Evolutionary conservation across 1,139 yeast genomes (phyloP), one percentile per base, ranked within the genome.

Genomic region (Kazachstania sp.): DNA sequence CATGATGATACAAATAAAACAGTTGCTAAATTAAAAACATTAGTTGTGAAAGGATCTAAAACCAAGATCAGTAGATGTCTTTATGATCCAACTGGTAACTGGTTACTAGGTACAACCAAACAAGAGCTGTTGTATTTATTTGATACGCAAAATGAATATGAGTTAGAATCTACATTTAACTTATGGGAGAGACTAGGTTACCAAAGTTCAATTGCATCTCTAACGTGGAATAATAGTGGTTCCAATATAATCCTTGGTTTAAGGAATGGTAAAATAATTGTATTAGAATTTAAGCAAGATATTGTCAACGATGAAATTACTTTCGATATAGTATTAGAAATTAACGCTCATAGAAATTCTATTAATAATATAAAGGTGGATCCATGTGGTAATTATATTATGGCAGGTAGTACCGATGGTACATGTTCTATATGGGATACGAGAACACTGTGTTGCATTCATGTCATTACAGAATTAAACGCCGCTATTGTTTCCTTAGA

Each of bases 341-440:
- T 73, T 43, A 59, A 67, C 12, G 76, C 79, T 4, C 86, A 82
- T 57, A 69, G 81, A 39, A 74, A 83, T 1, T 67, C 81, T 0
- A 72, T 78, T 2, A 74, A 78, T 2, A 61, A 75, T 39, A 52
- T 81, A 11, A 68, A 69, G 9, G 67, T 81, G 46, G 88, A 82
- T 55, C 83, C 86, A 1, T 60, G 72, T 46, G 92, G 86, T 0
- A 59, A 66, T 20, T 76, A 65, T 54, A 54, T 83, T 12, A 75
- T 77, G 1, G 75, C 75, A 3, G 92, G 87, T 0, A 72, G 84
- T n/a, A 74, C 75, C 45, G 92, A 84, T 57, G 92, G 92, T 6
- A 73, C 79, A 30, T 74, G 83, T n/a, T 72, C 81, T 23, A 46
- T 81, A 12, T 84, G 88, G 86, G 70, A 71, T 39, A 61, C 78